Conservation (phyloP, 1,284 basidiomycete species). For the Cryptococcus sp. region DNA sequence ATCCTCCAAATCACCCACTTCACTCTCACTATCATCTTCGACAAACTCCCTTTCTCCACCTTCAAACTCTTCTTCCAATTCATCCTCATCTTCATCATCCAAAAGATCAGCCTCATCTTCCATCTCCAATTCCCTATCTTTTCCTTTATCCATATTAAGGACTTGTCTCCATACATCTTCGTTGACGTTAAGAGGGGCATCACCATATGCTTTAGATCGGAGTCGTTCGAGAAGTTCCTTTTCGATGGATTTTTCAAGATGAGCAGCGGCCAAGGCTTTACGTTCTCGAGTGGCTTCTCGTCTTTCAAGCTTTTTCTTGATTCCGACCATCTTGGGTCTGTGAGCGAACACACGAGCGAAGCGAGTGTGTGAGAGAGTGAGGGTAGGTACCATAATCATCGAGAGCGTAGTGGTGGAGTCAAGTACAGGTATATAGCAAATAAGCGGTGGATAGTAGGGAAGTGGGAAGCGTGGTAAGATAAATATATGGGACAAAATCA, state of each 20-base stretch:
- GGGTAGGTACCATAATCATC: too few relatives aligned
- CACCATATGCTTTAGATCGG: slow-evolving; percentile 95
- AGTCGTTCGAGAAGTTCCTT: slow-evolving; percentile 93
- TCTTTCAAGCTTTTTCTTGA: slow-evolving; percentile 97
- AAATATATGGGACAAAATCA: neutral
- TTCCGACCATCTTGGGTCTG: slow-evolving; percentile 86
- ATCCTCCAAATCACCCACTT: slow-evolving; percentile 60
- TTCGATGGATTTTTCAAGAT: slow-evolving; percentile 90
- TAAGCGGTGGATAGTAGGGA: neutral
- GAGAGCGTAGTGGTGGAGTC: neutral
- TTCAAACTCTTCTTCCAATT: slow-evolving; percentile 45
- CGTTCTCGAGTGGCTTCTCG: slow-evolving; percentile 87
- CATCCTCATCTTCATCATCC: slow-evolving; percentile 49
- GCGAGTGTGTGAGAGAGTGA: too few relatives aligned
- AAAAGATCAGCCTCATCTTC: slow-evolving; percentile 56
- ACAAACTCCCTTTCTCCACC: slow-evolving; percentile 68
- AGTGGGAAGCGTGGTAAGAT: neutral
- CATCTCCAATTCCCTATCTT: slow-evolving; percentile 56
- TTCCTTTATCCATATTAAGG: slow-evolving; percentile 67
- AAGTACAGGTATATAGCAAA: neutral
- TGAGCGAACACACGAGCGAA: neutral
- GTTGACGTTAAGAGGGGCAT: slow-evolving; percentile 96
- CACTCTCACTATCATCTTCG: slow-evolving; percentile 63
- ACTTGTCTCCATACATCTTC: slow-evolving; percentile 93
- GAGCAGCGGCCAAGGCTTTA: slow-evolving; percentile 91